Base-by-base conservation (phyloP, 768 basidiomycete species). In the Psilocybe azurescens region DNA sequence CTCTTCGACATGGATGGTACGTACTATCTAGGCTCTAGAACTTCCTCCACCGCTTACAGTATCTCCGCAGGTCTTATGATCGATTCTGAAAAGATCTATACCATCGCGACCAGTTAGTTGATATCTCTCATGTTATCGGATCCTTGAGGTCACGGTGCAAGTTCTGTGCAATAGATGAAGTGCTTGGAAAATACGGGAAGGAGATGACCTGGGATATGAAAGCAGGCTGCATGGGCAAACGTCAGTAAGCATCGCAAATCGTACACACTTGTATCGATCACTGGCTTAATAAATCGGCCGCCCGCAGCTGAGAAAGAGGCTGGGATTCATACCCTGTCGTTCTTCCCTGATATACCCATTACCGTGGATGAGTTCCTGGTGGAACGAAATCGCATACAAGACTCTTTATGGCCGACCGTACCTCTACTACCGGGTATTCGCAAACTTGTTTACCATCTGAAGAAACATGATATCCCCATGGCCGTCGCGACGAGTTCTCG, bases 181-280 rank as follows among this genome's bases (percentile, higher is more conserved):
- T 94, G 54, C 84, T 96, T 18, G 85, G 80, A 16, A 81, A 79
- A 10, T 88, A 89, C 68, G 92, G 91, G 29, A 88, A 86, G 63
- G 76, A 84, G 64, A 91, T 95, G 89, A 91, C 90, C 3, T 94
- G 92, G 92, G 89, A 91, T 59, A 92, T 94, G 60, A 94, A 94
- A 70, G 88, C 90, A n/a, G 90, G 89, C 0, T 84, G 90, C 60
- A 95, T 94, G 93, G 93, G 93, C 58, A 91, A 90, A 79, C 85
- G 93, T 92, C 58, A 66, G 79, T 58, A 53, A 55, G 11, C 29
- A 20, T 41, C 28, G 9, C 58, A 32, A 20, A 13, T 32, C 38
- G 32, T 33, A n/a, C 58, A 41, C 30, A 41, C 16, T 47, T 50
- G 39, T 32, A 53, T 51, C 54, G 11, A 49, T 30, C n/a, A 16